These are phyloP conservation scores for Paulownia fortunei DNA, from an alignment of 257 asterid species.

Conservation along the genomic window DNA sequence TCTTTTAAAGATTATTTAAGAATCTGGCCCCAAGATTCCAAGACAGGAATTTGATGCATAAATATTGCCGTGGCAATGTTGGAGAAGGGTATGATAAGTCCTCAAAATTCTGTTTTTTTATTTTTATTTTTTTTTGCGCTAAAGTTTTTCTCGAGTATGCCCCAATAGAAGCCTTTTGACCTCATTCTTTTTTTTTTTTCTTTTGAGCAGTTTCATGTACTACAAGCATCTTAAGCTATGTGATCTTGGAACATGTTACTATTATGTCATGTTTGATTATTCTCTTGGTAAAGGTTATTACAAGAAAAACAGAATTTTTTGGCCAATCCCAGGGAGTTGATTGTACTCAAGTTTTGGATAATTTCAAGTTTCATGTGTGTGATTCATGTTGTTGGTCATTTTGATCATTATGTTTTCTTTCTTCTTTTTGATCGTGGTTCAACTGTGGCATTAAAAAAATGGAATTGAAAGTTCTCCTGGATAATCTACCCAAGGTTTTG, in stretches of 20 bases:
- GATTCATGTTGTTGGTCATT: not conserved
- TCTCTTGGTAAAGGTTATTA: not conserved
- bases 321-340: too few species aligned
- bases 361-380: not conserved
- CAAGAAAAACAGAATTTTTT: not conserved
- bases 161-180: not conserved
- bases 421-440: not conserved
- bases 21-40: not conserved
- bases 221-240: not conserved
- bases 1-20: not conserved
- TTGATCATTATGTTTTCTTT: not conserved
- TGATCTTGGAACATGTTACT: not conserved
- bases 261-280: not conserved
- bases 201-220: not conserved
- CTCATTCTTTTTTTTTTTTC: not conserved
- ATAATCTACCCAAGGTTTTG: too few species aligned
- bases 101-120: not conserved
- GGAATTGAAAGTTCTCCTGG: too few species aligned
- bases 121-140: not conserved
- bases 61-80: constrained; percentile 28
- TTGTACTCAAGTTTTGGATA: too few species aligned
- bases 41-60: constrained; percentile 3
- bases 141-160: not conserved
- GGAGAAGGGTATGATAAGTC: constrained; percentile 5
- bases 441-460: too few species aligned